Evolutionary conservation across 495 filamentous ascomycete genomes (phyloP).

Genomic region (Penicillium pancosmium): DNA sequence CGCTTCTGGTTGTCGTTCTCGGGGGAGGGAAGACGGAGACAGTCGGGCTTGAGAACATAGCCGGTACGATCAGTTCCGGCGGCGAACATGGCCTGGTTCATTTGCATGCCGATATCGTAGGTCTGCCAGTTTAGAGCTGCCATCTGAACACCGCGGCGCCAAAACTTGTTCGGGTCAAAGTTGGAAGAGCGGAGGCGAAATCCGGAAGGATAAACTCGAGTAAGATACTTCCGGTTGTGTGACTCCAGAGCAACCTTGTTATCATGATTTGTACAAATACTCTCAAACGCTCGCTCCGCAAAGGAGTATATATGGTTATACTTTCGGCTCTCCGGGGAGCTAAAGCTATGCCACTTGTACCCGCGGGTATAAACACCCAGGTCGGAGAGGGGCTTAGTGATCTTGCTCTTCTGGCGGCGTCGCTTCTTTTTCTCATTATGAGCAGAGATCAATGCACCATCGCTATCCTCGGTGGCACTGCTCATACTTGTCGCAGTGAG

Average conservation of each 20-base stretch:
- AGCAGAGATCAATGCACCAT: constrained; percentile 44
- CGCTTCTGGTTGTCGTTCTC: constrained; percentile 41
- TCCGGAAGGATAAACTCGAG: constrained; percentile 87
- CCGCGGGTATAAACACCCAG: constrained; percentile 89
- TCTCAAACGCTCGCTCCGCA: constrained; percentile 80
- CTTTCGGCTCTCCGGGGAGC: constrained; percentile 71
- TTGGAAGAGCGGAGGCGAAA: constrained; percentile 83
- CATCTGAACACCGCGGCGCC: constrained; percentile 96
- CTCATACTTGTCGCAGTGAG: constrained; percentile 59
- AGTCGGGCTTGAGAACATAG: constrained; percentile 90
- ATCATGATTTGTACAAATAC: constrained; percentile 69
- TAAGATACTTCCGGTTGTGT: constrained; percentile 90
- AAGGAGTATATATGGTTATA: constrained; percentile 96
- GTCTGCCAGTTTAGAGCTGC: constrained; percentile 98
- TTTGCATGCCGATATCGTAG: constrained; percentile 89
- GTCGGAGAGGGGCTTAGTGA: constrained; percentile 77
- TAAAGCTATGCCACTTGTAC: constrained; percentile 79
- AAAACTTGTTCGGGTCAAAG: constrained; percentile 88
- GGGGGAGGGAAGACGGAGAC: constrained; percentile 65
- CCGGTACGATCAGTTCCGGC: constrained; percentile 83
- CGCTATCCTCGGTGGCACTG: constrained; percentile 68
- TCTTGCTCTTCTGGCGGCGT: constrained; percentile 73
- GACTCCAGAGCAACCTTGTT: constrained; percentile 74
- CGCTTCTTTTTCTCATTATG: constrained; percentile 57
- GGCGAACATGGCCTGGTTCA: constrained; percentile 99